These are phyloP conservation scores for Cutaneotrichosporon cavernicola DNA, from an alignment of 1,284 basidiomycete genomes.

Conservation along the genomic window DNA sequence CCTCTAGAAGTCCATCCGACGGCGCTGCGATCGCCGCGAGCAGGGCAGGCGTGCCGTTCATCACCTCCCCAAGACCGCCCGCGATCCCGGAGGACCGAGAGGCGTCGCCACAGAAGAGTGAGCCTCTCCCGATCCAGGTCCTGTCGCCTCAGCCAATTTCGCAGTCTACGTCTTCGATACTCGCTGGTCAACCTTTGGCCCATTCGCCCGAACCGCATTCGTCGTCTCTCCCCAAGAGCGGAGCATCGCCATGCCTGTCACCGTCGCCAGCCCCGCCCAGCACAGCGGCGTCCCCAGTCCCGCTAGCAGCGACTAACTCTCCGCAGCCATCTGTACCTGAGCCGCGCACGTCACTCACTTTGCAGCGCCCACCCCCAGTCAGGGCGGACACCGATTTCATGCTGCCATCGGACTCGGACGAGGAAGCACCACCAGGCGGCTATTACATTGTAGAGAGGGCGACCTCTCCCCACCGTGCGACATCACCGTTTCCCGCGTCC, in stretches of 20 bases:
- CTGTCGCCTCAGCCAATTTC: neutral
- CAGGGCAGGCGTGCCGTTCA: neutral
- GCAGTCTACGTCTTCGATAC: neutral
- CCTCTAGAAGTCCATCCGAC: neutral
- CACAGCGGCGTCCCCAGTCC: neutral
- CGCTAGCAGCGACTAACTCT: neutral
- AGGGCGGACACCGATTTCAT: slow-evolving; percentile 49
- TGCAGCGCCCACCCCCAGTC: slow-evolving; percentile 26
- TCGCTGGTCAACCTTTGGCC: neutral
- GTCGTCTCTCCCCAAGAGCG: neutral
- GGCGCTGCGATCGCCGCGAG: neutral
- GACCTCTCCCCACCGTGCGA: slow-evolving; percentile 6
- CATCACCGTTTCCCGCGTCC: slow-evolving; percentile 1
- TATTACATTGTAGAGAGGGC: slow-evolving; percentile 46
- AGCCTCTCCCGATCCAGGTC: neutral
- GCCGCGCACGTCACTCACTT: slow-evolving; percentile 9
- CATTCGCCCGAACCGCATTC: neutral
- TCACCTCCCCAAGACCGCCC: neutral
- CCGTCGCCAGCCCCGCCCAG: slow-evolving; percentile 2
- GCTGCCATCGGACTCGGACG: slow-evolving; percentile 53
- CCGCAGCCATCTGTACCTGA: neutral
- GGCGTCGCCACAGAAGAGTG: slow-evolving; percentile 5
- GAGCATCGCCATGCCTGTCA: neutral
- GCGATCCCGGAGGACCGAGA: slow-evolving; percentile 2
- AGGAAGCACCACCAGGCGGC: slow-evolving; percentile 48